These are phyloP conservation scores for Linderina pennispora DNA, from an alignment of 192 early-diverging fungal genomes.

Conservation along the genomic window DNA sequence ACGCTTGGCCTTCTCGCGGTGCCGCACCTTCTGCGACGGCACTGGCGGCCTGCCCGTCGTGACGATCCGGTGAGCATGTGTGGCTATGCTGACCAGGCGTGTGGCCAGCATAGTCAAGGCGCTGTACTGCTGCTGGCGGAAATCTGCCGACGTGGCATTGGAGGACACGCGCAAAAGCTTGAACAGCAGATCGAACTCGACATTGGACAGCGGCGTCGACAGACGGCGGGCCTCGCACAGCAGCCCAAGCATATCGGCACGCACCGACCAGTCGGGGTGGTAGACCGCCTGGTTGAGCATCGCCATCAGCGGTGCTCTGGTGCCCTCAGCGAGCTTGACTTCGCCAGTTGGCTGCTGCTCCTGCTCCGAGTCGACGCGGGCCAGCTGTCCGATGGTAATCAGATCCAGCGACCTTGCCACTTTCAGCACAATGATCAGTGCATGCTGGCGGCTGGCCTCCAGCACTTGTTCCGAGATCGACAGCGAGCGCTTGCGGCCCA, in stretches of 20 bases:
- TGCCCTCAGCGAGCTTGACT: too few relatives aligned
- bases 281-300: slow-evolving; percentile 58
- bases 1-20: slow-evolving; percentile 28
- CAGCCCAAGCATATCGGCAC: slow-evolving; percentile 73
- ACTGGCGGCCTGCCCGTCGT: slow-evolving; percentile 28
- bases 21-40: slow-evolving; percentile 36
- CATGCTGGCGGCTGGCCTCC: slow-evolving; percentile 36
- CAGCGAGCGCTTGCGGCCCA: background rate
- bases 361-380: slow-evolving; percentile 7
- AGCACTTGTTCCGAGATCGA: slow-evolving; percentile 11
- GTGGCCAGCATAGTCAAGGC: slow-evolving; percentile 55
- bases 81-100: slow-evolving; percentile 45
- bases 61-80: slow-evolving; percentile 31
- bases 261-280: slow-evolving; percentile 65
- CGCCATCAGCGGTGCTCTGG: slow-evolving; percentile 12
- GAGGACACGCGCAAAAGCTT: slow-evolving; percentile 63
- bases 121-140: slow-evolving; percentile 68
- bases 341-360: background rate
- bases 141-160: slow-evolving; percentile 71
- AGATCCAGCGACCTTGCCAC: slow-evolving; percentile 31
- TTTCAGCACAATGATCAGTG: slow-evolving; percentile 40
- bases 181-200: slow-evolving; percentile 62
- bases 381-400: slow-evolving; percentile 24
- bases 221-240: slow-evolving; percentile 74
- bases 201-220: slow-evolving; percentile 51